Conservation (phyloP, 257 asterid genomes). For the Nicotiana noctiflora region DNA sequence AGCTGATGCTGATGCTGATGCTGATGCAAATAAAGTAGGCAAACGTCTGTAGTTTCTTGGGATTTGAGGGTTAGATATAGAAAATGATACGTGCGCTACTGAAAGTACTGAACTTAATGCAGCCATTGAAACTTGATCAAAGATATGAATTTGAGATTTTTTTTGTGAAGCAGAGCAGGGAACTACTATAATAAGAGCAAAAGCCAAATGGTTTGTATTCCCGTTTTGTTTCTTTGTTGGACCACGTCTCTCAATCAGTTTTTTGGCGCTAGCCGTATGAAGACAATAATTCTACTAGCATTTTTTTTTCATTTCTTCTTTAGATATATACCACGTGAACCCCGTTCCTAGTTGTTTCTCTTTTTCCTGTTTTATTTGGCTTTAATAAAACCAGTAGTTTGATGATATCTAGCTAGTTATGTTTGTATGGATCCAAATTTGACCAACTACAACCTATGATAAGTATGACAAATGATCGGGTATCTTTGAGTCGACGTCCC, state of each 20-base stretch:
- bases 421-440: too few species aligned
- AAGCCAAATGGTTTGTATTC: neutral
- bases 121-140: constrained; percentile 39
- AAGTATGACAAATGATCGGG: too few species aligned
- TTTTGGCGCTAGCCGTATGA: neutral
- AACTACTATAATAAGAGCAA: neutral
- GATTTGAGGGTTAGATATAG: constrained; percentile 23
- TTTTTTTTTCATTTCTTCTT: too few species aligned
- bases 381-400: too few species aligned
- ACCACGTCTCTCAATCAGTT: neutral
- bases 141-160: neutral
- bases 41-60: constrained; percentile 15
- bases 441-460: too few species aligned
- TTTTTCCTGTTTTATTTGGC: neutral
- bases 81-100: constrained; percentile 24
- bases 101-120: constrained; percentile 29
- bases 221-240: neutral
- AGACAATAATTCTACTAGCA: too few species aligned
- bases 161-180: neutral
- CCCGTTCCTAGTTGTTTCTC: neutral
- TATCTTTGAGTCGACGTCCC: too few species aligned
- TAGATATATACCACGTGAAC: neutral
- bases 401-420: too few species aligned
- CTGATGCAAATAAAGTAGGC: constrained; percentile 28
- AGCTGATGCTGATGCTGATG: constrained; percentile 39